Evolutionary conservation across 371 early-diverging fungal species (phyloP).

Genomic region (Blyttiomyces sp.): DNA sequence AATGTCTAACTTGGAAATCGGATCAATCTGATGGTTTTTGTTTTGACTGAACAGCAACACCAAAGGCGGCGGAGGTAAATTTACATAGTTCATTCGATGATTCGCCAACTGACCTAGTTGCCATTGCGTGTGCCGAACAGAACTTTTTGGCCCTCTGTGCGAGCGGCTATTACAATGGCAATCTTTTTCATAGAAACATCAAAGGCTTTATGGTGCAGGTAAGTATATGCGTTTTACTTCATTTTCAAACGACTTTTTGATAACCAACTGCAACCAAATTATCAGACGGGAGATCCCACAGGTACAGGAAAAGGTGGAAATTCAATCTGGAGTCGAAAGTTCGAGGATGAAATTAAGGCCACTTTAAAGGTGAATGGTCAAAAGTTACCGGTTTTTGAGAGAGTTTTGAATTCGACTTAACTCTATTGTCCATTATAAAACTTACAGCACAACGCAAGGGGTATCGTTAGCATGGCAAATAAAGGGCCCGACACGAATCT

Average conservation of each 20-base stretch:
- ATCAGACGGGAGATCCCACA: constrained; percentile 86
- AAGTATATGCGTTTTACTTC: constrained; percentile 5
- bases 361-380: constrained; percentile 69
- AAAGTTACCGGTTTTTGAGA: no score
- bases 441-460: constrained; percentile 75
- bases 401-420: no score
- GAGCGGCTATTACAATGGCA: constrained; percentile 86
- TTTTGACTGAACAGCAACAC: constrained; percentile 17
- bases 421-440: no score
- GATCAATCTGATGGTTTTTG: background rate
- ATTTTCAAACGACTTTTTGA: background rate
- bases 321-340: constrained; percentile 82
- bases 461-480: constrained; percentile 93
- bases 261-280: background rate
- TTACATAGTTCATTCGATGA: no score
- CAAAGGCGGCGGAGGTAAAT: constrained; percentile 73
- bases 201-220: constrained; percentile 89
- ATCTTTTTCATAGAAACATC: constrained; percentile 79
- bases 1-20: background rate
- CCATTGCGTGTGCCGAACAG: constrained; percentile 33
- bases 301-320: constrained; percentile 73
- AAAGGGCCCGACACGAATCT: constrained; percentile 86
- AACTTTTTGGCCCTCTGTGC: constrained; percentile 95
- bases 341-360: constrained; percentile 84
- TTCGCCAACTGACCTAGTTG: background rate